Evolutionary conservation across 2,329 filamentous ascomycete genomes (phyloP).

Genomic region (Aspergillus ochraceus): DNA sequence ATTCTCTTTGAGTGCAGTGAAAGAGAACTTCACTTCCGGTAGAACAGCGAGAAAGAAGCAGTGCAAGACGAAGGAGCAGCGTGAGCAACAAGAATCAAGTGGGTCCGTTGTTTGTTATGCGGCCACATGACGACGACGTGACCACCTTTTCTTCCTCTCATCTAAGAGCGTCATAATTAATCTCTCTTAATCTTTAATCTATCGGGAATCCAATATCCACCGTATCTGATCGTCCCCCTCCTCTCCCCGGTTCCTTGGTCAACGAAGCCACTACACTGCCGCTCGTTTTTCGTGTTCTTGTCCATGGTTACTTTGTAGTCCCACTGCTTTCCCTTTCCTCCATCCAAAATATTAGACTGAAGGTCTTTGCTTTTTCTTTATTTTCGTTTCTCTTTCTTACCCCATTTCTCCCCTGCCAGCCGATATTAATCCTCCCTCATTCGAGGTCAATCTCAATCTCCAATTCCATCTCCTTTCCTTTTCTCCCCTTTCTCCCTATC

Average conservation of each 20-base stretch:
- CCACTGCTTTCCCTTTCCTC: neutral
- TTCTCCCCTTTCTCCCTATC: neutral
- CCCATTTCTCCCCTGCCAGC: neutral
- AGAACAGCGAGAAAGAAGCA: neutral
- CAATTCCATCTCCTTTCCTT: neutral
- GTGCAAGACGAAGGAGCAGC: neutral
- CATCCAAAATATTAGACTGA: neutral
- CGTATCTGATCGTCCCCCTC: constrained; percentile 9
- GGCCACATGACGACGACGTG: neutral
- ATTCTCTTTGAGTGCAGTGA: neutral
- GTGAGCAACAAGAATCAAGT: neutral
- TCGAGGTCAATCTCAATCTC: neutral
- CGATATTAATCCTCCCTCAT: neutral
- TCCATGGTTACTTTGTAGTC: neutral
- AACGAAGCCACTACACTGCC: constrained; percentile 8
- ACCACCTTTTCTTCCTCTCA: neutral
- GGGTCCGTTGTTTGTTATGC: neutral
- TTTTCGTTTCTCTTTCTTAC: neutral
- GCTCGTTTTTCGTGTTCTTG: neutral
- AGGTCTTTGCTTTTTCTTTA: neutral
- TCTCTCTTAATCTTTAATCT: neutral
- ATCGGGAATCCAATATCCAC: neutral
- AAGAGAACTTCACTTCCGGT: neutral
- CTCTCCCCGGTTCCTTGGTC: constrained; percentile 13
- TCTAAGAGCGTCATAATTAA: too few relatives aligned